Evolutionary conservation across 2,329 filamentous ascomycete genomes (phyloP).

Genomic region (Aspergillus latus): DNA sequence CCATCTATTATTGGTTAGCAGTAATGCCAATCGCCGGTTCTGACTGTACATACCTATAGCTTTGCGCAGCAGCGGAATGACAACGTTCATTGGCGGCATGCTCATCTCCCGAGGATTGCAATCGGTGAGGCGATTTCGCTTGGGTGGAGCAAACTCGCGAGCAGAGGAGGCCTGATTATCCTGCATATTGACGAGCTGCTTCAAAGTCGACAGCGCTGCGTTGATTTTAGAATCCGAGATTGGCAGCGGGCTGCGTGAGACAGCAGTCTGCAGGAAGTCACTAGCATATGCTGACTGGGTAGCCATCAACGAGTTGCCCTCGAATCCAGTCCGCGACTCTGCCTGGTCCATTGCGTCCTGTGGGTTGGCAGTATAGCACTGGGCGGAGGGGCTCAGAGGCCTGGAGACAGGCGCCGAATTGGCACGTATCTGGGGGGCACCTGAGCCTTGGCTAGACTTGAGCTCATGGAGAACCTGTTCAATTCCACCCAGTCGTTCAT

Average conservation of each 20-base stretch:
- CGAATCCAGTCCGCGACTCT: slow-evolving; percentile 39
- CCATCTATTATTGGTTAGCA: slow-evolving; percentile 21
- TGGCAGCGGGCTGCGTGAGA: slow-evolving; percentile 35
- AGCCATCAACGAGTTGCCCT: slow-evolving; percentile 52
- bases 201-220: slow-evolving; percentile 39
- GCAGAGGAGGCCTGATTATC: slow-evolving; percentile 26
- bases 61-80: slow-evolving; percentile 33
- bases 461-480: slow-evolving; percentile 39
- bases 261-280: slow-evolving; percentile 44
- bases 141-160: slow-evolving; percentile 30
- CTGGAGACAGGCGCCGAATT: slow-evolving; percentile 18
- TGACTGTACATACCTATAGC: slow-evolving; percentile 32
- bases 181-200: slow-evolving; percentile 41
- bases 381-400: slow-evolving; percentile 13
- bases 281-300: slow-evolving; percentile 51
- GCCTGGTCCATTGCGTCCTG: slow-evolving; percentile 29
- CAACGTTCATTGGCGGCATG: slow-evolving; percentile 38
- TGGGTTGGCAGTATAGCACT: slow-evolving; percentile 20
- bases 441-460: slow-evolving; percentile 17
- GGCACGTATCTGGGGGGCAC: slow-evolving; percentile 4
- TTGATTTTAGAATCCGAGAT: slow-evolving; percentile 40
- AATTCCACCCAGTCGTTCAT: slow-evolving; percentile 51
- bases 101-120: slow-evolving; percentile 35
- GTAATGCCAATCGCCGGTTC: background rate
- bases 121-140: slow-evolving; percentile 23